phyloP scores from a whole-genome alignment of 495 filamentous ascomycete species.

The Acidomyces sp. region DNA sequence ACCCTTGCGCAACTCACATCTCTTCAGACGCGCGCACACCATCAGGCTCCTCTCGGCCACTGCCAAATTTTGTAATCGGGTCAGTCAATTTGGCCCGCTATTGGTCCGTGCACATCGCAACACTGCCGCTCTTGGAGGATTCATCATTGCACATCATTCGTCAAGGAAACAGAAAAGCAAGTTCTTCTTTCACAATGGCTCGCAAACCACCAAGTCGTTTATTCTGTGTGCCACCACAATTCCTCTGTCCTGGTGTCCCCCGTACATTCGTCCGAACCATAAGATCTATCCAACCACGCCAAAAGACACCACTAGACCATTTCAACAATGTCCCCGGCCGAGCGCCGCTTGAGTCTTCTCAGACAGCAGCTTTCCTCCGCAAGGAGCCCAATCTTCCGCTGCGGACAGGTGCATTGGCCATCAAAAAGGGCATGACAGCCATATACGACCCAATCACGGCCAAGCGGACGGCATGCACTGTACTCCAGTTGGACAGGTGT shows the following conservation, averaged over 20 bases:
- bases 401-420: slow-evolving; percentile 67
- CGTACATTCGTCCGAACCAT: slow-evolving; percentile 23
- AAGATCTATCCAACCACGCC: slow-evolving; percentile 34
- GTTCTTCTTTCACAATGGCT: slow-evolving; percentile 19
- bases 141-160: neutral
- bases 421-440: slow-evolving; percentile 92
- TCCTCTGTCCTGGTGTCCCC: slow-evolving; percentile 17
- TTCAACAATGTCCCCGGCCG: slow-evolving; percentile 63
- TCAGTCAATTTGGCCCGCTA: neutral
- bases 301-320: slow-evolving; percentile 34
- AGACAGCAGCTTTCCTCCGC: slow-evolving; percentile 66
- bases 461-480: slow-evolving; percentile 69
- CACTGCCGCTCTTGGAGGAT: too few relatives aligned
- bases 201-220: slow-evolving; percentile 19
- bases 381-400: slow-evolving; percentile 63
- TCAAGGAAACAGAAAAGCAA: neutral
- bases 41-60: neutral
- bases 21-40: neutral
- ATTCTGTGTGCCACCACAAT: slow-evolving; percentile 19
- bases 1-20: too few relatives aligned
- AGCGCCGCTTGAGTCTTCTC: slow-evolving; percentile 54
- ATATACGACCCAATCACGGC: slow-evolving; percentile 67
- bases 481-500: slow-evolving; percentile 85
- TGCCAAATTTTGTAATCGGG: neutral
- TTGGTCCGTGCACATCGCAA: too few relatives aligned